Conservation (phyloP, 208 protist species). For the Tritrichomonas musculus region DNA sequence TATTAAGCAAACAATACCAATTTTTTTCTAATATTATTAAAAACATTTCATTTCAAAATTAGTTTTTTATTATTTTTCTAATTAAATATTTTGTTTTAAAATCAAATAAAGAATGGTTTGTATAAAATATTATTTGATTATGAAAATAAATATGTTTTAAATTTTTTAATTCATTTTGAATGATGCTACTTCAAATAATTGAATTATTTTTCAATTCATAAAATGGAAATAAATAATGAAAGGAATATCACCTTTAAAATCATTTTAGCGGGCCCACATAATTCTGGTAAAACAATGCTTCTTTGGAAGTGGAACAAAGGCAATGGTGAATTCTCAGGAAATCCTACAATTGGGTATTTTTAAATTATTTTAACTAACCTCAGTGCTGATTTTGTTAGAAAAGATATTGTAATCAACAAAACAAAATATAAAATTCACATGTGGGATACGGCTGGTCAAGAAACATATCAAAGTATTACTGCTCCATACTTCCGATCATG, state of each 20-base stretch:
- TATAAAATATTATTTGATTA: no score
- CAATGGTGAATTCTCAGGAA: not conserved
- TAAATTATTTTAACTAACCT: not conserved
- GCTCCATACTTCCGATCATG: conserved; percentile 19
- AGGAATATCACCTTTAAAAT: not conserved
- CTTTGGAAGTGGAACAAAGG: not conserved
- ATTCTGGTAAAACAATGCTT: not conserved
- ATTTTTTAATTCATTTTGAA: not conserved
- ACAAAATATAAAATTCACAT: not conserved
- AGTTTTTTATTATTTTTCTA: no score
- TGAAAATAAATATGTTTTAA: not conserved
- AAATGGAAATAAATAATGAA: no score
- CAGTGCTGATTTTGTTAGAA: not conserved
- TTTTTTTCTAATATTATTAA: no score
- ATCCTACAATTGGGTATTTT: not conserved
- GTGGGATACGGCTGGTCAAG: conserved; percentile 19
- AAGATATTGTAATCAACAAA: not conserved
- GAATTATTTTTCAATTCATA: no score
- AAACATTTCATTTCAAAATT: no score
- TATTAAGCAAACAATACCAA: no score
- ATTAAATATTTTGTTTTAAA: no score
- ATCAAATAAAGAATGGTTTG: no score
- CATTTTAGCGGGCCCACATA: not conserved
- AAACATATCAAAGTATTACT: conserved; percentile 16
- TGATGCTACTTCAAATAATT: not conserved